Evolutionary conservation across 768 basidiomycete genomes (phyloP).

Genomic region (Hysterangium stoloniferum): DNA sequence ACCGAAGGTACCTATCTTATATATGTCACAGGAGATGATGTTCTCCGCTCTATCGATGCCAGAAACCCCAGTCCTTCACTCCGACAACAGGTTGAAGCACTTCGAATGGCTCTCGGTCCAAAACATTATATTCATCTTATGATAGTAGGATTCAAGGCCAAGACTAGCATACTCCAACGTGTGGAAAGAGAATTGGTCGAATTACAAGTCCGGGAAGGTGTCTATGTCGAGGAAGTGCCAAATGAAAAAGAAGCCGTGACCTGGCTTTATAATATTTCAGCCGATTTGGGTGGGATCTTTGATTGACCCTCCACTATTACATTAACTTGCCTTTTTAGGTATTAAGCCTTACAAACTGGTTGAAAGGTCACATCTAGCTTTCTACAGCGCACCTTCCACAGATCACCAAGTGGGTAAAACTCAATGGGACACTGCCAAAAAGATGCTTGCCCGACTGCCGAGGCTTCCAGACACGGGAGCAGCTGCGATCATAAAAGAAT

Average conservation of each 20-base stretch:
- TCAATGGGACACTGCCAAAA: conserved; percentile 17
- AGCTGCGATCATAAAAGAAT: conserved; percentile 14
- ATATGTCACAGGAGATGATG: conserved; percentile 6
- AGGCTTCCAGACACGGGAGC: conserved; percentile 15
- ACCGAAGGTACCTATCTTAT: conserved; percentile 13
- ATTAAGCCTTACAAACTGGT: conserved; percentile 13
- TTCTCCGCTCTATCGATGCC: not conserved
- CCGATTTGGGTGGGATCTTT: conserved; percentile 13
- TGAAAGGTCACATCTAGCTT: conserved; percentile 16
- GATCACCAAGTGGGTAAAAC: conserved; percentile 13
- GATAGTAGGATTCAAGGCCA: conserved; percentile 8
- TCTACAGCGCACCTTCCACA: conserved; percentile 6
- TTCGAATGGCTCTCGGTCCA: conserved; percentile 9
- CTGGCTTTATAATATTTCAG: conserved; percentile 16
- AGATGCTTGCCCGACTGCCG: conserved; percentile 17
- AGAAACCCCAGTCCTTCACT: not conserved
- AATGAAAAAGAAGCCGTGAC: conserved; percentile 11
- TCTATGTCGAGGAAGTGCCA: conserved; percentile 6
- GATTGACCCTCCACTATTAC: not conserved
- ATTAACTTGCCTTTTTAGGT: not conserved
- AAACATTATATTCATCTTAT: conserved; percentile 13
- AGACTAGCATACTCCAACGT: not conserved
- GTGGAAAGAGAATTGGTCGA: conserved; percentile 8
- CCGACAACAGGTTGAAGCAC: not conserved
- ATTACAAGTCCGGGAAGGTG: conserved; percentile 13